These are phyloP conservation scores for Cutaneotrichosporon cutaneum DNA, from an alignment of 1,284 basidiomycete species.

Conservation along the genomic window DNA sequence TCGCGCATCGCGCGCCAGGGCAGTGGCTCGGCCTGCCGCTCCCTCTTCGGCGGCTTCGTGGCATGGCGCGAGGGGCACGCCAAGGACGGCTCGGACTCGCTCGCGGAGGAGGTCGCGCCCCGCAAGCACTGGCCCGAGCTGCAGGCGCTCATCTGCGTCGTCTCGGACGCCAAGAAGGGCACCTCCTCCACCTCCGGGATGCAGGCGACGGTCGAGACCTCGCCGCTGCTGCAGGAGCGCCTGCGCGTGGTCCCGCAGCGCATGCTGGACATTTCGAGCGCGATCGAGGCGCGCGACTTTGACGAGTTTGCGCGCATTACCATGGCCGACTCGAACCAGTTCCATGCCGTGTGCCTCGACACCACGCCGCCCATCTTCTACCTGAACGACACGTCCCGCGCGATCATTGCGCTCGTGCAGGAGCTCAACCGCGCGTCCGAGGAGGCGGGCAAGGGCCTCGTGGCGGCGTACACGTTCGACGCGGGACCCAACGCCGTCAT, in stretches of 20 bases:
- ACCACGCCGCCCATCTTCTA: constrained; percentile 98
- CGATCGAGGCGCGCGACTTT: constrained; percentile 81
- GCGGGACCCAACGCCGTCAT: constrained; percentile 99
- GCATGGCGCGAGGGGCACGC: constrained; percentile 83
- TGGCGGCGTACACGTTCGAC: constrained; percentile 97
- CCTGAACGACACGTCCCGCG: constrained; percentile 91
- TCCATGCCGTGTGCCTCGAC: constrained; percentile 97
- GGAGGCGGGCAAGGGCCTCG: constrained; percentile 62
- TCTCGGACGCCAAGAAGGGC: constrained; percentile 94
- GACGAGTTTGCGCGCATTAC: constrained; percentile 85
- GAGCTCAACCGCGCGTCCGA: constrained; percentile 88
- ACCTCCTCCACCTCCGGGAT: constrained; percentile 93
- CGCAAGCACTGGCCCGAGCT: constrained; percentile 90
- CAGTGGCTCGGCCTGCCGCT: constrained; percentile 95
- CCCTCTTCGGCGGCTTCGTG: constrained; percentile 95
- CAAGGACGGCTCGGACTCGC: constrained; percentile 76
- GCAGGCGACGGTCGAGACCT: constrained; percentile 95
- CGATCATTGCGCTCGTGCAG: constrained; percentile 81
- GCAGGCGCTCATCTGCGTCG: constrained; percentile 96
- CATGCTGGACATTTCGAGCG: constrained; percentile 77
- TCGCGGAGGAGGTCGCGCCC: constrained; percentile 83
- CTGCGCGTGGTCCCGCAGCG: constrained; percentile 85
- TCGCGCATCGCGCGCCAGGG: constrained; percentile 95
- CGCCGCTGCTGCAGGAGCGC: constrained; percentile 81
- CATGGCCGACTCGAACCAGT: constrained; percentile 97